Percentiles rank a stretch among this genome's conserved stretches.
Evolutionary conservation across 2,329 filamentous ascomycete species (phyloP).

Genomic region (Onygena corvina): DNA sequence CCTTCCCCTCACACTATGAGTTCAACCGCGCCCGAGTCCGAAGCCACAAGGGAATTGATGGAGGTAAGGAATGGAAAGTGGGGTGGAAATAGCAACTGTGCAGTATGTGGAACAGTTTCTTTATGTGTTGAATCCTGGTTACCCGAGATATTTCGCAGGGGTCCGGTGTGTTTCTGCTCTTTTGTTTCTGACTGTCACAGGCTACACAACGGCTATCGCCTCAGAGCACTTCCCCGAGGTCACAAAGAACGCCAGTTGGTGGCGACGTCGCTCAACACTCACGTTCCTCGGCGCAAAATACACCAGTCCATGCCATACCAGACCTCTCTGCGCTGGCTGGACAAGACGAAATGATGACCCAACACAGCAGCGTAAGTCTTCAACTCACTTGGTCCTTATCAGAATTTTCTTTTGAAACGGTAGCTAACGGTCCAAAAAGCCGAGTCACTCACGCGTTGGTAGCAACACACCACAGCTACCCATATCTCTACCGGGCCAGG

Average conservation of each 20-base stretch:
- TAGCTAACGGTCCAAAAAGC: background rate
- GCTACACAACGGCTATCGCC: constrained; percentile 1
- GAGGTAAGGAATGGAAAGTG: constrained; percentile 14
- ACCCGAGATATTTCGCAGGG: background rate
- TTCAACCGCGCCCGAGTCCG: constrained; percentile 13
- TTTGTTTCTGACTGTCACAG: background rate
- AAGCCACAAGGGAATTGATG: constrained; percentile 15
- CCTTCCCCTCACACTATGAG: constrained; percentile 11
- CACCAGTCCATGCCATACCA: background rate
- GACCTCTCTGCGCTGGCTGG: background rate
- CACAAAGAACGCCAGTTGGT: constrained; percentile 3
- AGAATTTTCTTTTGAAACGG: background rate
- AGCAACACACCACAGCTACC: constrained; percentile 4
- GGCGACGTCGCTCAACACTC: background rate
- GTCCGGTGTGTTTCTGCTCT: background rate
- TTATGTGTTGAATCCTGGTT: background rate
- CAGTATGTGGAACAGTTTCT: constrained; percentile 11
- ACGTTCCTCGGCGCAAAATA: constrained; percentile 3
- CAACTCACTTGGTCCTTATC: background rate
- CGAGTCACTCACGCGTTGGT: background rate
- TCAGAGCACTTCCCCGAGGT: constrained; percentile 8
- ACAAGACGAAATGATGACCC: background rate
- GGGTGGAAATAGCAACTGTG: constrained; percentile 10
- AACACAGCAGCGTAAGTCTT: background rate
- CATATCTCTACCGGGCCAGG: constrained; percentile 1